Base-by-base conservation (phyloP, 305 asterid species). In the Plantago coronopus region DNA sequence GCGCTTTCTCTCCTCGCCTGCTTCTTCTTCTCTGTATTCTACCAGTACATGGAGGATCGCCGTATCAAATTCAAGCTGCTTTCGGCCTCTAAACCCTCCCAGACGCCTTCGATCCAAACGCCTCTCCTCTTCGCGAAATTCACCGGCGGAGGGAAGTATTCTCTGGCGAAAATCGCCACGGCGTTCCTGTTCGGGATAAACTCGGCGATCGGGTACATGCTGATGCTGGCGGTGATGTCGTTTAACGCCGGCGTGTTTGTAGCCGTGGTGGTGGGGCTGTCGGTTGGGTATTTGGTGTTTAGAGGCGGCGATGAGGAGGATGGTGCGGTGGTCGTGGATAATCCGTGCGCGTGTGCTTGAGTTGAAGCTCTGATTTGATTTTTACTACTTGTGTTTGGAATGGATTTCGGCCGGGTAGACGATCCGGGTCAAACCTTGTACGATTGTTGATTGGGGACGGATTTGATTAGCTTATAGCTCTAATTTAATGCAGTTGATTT, bases 201-300 rank as follows among this genome's bases (percentile, higher is more conserved):
- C 65, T 80, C 98, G 0, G 96, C 91, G 61, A 84, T 91, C 70
- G 98, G 98, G 4, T 91, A 91, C 49, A 48, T 86, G 7, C 43
- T 88, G 89, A 91, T 91, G 98, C 76, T 91, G 56, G 95, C 96
- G 60, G 60, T 91, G 54, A 91, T 91, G 98, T 88, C 98, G 6
- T 91, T 84, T 68, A 91, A 91, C 74, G 96, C 70, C 54, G 98
- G 98, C 31, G 96, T 91, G 9, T 82, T 91, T 42, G 37, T 84
- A 13, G 95, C 95, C 14, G 79, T 84, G 54, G 88, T 86, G 56
- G 60, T 76, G 59, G 96, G 98, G 6, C 77, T 91, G 38, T 87
- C 75, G 57, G 72, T 76, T 16, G 98, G 98, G 2, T 88, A 86
- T 61, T 38, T 91, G 76, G 2, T 86, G 8, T 91, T 88, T 67